These are phyloP conservation scores for Globisporangium nagaii DNA, from an alignment of 352 stramenopile genomes.

Conservation along the genomic window DNA sequence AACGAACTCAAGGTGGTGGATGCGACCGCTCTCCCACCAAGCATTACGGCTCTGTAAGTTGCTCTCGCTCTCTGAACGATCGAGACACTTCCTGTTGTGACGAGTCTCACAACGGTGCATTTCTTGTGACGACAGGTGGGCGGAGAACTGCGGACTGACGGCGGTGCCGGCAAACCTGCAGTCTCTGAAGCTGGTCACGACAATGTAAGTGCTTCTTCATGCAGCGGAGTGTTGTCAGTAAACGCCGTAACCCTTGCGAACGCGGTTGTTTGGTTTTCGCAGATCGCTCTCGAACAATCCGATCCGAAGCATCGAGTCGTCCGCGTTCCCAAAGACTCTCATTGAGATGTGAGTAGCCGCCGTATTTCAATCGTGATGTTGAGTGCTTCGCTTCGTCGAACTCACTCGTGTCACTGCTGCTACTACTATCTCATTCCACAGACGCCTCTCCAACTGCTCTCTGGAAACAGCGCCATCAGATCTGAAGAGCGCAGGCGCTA, in stretches of 20 bases:
- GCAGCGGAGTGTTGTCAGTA: too few relatives aligned
- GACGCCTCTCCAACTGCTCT: constrained; percentile 10
- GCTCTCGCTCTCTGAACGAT: too few relatives aligned
- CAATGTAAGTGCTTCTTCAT: background rate
- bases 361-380: too few relatives aligned
- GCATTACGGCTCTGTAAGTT: constrained; percentile 8
- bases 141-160: constrained; percentile 6
- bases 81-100: too few relatives aligned
- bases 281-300: constrained; percentile 10
- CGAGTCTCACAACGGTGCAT: too few relatives aligned
- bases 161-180: constrained; percentile 1
- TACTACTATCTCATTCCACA: background rate
- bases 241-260: too few relatives aligned
- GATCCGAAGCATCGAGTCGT: background rate
- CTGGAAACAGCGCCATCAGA: background rate
- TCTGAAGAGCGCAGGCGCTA: background rate
- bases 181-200: constrained; percentile 1
- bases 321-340: constrained; percentile 4
- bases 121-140: constrained; percentile 5
- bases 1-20: constrained; percentile 2
- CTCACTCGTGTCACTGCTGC: background rate
- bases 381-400: background rate
- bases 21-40: background rate
- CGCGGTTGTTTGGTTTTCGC: too few relatives aligned
- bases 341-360: constrained; percentile 1